Conservation (phyloP, 352 stramenopile genomes). For the Phytopythium ostracodes region DNA sequence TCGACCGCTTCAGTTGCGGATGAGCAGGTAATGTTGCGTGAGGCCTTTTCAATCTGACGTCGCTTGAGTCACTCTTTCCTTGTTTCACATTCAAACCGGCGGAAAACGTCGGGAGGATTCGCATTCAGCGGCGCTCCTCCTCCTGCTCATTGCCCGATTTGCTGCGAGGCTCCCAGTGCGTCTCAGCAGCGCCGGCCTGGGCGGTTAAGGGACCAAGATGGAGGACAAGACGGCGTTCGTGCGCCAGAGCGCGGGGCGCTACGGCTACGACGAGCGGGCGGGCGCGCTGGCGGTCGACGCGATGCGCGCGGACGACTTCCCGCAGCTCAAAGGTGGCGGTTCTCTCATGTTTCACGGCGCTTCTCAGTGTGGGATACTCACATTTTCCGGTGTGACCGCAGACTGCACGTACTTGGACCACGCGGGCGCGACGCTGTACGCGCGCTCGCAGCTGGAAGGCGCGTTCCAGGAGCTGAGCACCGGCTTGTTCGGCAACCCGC, state of each 20-base stretch:
- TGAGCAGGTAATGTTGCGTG: no score
- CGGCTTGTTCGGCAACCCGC: slow-evolving; percentile 61
- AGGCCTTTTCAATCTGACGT: neutral
- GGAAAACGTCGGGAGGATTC: neutral
- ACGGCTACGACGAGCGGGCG: slow-evolving; percentile 23
- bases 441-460: slow-evolving; percentile 50
- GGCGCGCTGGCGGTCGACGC: slow-evolving; percentile 26
- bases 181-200: neutral
- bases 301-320: slow-evolving; percentile 40
- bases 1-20: no score
- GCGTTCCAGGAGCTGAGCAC: slow-evolving; percentile 42
- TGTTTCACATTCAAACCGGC: neutral
- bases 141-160: neutral
- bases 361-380: neutral
- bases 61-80: neutral
- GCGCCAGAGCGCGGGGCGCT: slow-evolving; percentile 18
- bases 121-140: slow-evolving; percentile 6
- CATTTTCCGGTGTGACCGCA: neutral
- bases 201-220: neutral
- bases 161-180: neutral
- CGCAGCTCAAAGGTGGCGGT: slow-evolving; percentile 30
- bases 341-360: neutral
- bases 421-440: slow-evolving; percentile 78
- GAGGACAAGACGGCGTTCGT: slow-evolving; percentile 25
- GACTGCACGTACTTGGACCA: slow-evolving; percentile 79